Evolutionary conservation across 2,329 filamentous ascomycete genomes (phyloP), one percentile per base, ranked within the genome.

Genomic region (Cytospora piceae): DNA sequence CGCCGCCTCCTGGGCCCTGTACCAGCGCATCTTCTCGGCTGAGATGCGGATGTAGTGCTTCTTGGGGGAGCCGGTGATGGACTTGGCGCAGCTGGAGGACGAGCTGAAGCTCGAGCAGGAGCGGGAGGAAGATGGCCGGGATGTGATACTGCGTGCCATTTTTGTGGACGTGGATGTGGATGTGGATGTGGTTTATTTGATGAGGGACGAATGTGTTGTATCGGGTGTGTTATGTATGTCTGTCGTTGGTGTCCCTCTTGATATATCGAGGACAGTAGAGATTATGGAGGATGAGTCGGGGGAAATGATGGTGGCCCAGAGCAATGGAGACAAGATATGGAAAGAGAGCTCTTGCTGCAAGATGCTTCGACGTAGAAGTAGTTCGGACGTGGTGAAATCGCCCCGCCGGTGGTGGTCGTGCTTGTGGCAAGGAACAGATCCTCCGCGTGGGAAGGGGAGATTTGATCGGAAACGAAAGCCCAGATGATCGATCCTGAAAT

Each of bases 11-110:
- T 54, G 53, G 27, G 42, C 49, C 61, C 56, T 63, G 61, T 63
- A 63, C 61, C 61, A 63, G 24, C 61, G 61, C 61, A 63, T 63
- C 53, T 63, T 34, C 39, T 63, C 61, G 31, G 53, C 61, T 4
- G 61, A 57, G 42, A 63, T 57, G 42, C 61, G 53, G 61, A 63
- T 63, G 53, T 55, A 52, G 29, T 57, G 61, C 39, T 63, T 63
- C 54, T 46, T 57, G 54, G 61, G 61, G 46, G 46, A 49, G n/a
- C 9, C 56, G 53, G 42, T 31, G 31, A 22, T 24, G n/a, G 22
- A 42, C 31, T 42, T 42, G 39, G 37, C 37, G 29, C 42, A n/a
- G 42, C 60, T 63, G 39, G 53, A 63, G 22, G 39, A 4, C 6
- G 46, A 49, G 61, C 61, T 51, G 39, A 29, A 31, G 61, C 42